Conservation (phyloP, 169 alveolate species). For the Plasmodium relictum region DNA sequence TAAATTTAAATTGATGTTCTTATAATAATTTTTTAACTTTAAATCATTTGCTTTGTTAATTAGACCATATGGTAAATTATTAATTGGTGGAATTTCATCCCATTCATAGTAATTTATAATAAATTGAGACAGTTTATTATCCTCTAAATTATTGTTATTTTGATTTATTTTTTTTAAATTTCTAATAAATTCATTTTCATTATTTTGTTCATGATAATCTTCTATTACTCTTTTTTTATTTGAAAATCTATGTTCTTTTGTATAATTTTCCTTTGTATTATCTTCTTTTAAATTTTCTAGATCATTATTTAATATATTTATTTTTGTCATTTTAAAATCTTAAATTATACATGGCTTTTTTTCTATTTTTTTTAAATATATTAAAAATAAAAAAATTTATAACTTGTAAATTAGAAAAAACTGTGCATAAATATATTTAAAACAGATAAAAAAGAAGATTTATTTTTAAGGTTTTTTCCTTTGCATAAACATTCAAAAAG, state of each 20-base stretch:
- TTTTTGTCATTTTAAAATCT: no score
- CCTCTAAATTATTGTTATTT: slow-evolving; percentile 8
- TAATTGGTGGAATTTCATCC: slow-evolving; percentile 35
- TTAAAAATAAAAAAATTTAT: no score
- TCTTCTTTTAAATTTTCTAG: no score
- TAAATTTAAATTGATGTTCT: not conserved
- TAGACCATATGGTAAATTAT: slow-evolving; percentile 74
- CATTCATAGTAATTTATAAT: slow-evolving; percentile 66
- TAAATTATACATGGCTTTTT: no score
- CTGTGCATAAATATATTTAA: no score
- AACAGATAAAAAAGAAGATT: no score
- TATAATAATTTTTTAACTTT: not conserved
- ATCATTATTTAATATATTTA: no score
- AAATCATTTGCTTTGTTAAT: slow-evolving; percentile 40
- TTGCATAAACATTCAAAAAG: no score
- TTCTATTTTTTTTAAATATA: no score
- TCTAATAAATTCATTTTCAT: slow-evolving; percentile 21
- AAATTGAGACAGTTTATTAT: slow-evolving; percentile 21
- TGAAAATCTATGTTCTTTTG: not conserved
- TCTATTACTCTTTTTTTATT: slow-evolving; percentile 44
- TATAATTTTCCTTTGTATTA: not conserved
- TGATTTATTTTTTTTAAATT: slow-evolving; percentile 29
- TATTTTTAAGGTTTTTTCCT: no score
- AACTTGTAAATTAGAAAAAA: no score
- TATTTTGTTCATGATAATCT: not conserved